Base-by-base conservation (phyloP, 768 basidiomycete genomes). In the Pulveroboletus sp. region DNA sequence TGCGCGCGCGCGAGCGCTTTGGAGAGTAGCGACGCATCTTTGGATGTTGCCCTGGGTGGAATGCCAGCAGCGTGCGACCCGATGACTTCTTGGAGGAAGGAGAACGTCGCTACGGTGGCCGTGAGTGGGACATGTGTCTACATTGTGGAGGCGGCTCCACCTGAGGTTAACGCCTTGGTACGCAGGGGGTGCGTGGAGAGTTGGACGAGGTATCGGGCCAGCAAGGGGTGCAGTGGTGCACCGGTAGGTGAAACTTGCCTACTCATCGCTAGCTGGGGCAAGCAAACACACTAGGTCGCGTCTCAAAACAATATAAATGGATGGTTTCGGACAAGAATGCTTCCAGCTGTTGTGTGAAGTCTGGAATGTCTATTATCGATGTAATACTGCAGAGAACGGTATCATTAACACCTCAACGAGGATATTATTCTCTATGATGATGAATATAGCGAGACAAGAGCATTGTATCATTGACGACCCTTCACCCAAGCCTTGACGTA, bases 401-500 rank as follows among this genome's bases (percentile, higher is more conserved):
- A 58, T 63, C 24, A 53, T 46, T 53, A 54, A 45, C 37, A 44
- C 23, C 26, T 39, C n/a, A 27, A 44, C 50, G 53, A 57, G 53
- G 51, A 56, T 61, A 55, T 63, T 55, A 50, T 49, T 45, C 42
- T 61, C 67, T 60, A 70, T 31, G 43, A 45, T 35, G 49, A 40
- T 40, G 41, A 47, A 27, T 55, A 27, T 29, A 51, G 43, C 17
- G 16, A 32, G 40, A 32, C 42, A 37, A 40, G 16, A 16, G 17
- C 44, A n/a, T n/a, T 46, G 43, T 44, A 47, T 67, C 53, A 62
- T 45, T 65, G 49, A 47, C 54, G 53, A 20, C 68, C 73, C 62
- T 82, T 82, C n/a, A 83, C 76, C 82, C 90, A 93, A 49, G 73
- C 77, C 68, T 93, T 95, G 56, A 97, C 93, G 64, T 93, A 93